phyloP scores from a whole-genome alignment of 2,329 filamentous ascomycete species.

The Didymella exigua region DNA sequence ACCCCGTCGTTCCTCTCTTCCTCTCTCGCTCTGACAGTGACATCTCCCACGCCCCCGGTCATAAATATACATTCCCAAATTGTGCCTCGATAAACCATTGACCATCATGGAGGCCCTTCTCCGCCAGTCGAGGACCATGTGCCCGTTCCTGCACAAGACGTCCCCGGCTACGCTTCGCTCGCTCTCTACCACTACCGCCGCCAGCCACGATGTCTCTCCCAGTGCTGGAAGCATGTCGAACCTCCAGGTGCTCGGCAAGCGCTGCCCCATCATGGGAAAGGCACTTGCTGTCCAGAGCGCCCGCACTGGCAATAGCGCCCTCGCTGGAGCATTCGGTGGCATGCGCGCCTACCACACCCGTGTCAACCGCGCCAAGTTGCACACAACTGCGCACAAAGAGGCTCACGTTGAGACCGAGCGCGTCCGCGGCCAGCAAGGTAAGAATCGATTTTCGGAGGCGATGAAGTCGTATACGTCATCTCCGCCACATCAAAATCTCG shows the following conservation, averaged over 20 bases:
- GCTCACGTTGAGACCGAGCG: constrained; percentile 71
- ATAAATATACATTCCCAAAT: not conserved
- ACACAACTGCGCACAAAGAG: constrained; percentile 78
- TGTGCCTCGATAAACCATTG: constrained; percentile 20
- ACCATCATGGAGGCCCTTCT: constrained; percentile 85
- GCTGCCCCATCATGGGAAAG: constrained; percentile 99
- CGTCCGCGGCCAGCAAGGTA: constrained; percentile 51
- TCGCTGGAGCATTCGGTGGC: constrained; percentile 58
- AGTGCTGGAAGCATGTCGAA: constrained; percentile 96
- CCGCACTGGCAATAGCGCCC: constrained; percentile 53
- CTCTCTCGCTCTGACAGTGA: not conserved
- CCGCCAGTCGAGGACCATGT: constrained; percentile 94
- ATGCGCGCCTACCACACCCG: constrained; percentile 56
- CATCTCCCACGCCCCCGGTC: not conserved
- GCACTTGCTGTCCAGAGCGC: constrained; percentile 82
- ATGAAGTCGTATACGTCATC: constrained; percentile 2
- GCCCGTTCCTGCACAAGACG: constrained; percentile 94
- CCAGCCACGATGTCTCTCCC: constrained; percentile 68
- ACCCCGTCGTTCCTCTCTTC: constrained; percentile 15
- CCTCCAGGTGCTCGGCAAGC: constrained; percentile 88
- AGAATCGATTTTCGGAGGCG: constrained; percentile 12
- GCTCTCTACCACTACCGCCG: constrained; percentile 76
- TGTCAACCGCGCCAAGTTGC: constrained; percentile 73
- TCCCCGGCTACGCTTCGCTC: constrained; percentile 89
- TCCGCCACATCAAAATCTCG: constrained; percentile 1